Evolutionary conservation across 2,329 filamentous ascomycete species (phyloP).

Genomic region (Botrytis aclada): DNA sequence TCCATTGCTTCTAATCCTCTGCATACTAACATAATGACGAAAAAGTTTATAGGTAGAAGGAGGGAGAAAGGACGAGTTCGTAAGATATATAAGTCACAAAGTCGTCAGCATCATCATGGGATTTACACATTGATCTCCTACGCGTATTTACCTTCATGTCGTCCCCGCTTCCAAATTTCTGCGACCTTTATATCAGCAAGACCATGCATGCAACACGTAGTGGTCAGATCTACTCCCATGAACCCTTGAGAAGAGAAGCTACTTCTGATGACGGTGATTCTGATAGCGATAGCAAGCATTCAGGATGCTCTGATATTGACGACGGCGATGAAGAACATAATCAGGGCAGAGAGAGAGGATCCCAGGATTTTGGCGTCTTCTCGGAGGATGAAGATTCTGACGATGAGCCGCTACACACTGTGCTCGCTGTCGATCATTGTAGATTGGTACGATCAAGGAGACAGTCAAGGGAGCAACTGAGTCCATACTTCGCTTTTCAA

Average conservation of each 20-base stretch:
- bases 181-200: conserved; percentile 33
- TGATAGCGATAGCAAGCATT: conserved; percentile 10
- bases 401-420: conserved; percentile 28
- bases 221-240: conserved; percentile 19
- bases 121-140: conserved; percentile 18
- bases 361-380: conserved; percentile 8
- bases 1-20: conserved; percentile 25
- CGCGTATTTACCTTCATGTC: conserved; percentile 32
- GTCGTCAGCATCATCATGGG: conserved; percentile 31
- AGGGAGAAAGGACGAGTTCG: conserved; percentile 19
- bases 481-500: conserved; percentile 32
- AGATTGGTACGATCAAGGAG: conserved; percentile 9
- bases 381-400: conserved; percentile 16
- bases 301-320: conserved; percentile 8
- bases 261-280: conserved; percentile 21
- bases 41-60: conserved; percentile 28
- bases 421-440: conserved; percentile 30
- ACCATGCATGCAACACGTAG: conserved; percentile 32
- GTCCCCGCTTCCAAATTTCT: conserved; percentile 33
- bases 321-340: conserved; percentile 8
- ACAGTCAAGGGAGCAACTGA: not conserved
- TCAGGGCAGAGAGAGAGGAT: conserved; percentile 8
- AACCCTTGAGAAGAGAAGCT: conserved; percentile 28
- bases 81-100: conserved; percentile 30
- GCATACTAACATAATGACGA: conserved; percentile 26